A percentile compares a stretch with the other conserved stretches of the same genome.
Conservation (phyloP, 768 basidiomycete genomes). For the Tulasnella sp. region DNA sequence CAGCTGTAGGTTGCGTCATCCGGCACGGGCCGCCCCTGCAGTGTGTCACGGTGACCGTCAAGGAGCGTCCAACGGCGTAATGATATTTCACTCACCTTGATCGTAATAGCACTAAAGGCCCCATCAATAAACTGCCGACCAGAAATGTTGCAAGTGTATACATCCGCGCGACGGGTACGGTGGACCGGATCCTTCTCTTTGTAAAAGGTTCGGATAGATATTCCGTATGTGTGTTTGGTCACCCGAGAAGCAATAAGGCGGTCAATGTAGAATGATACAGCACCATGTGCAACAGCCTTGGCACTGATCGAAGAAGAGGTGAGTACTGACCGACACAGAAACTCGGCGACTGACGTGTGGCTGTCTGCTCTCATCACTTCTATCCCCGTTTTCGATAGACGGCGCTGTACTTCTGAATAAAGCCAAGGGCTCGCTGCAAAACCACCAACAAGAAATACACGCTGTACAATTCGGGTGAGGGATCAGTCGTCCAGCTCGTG, state of each 20-base stretch:
- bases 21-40: too few species aligned
- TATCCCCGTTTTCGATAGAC: slow-evolving; percentile 38
- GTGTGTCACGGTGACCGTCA: too few species aligned
- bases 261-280: slow-evolving; percentile 73
- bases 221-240: slow-evolving; percentile 73
- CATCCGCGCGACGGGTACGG: too few species aligned
- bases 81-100: too few species aligned
- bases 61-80: too few species aligned
- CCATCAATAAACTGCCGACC: too few species aligned
- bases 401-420: slow-evolving; percentile 61
- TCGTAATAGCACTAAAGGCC: too few species aligned
- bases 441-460: slow-evolving; percentile 74
- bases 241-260: slow-evolving; percentile 72
- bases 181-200: background rate
- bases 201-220: slow-evolving; percentile 46
- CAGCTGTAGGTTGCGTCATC: too few species aligned
- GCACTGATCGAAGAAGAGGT: slow-evolving; percentile 36
- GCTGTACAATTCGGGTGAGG: slow-evolving; percentile 31
- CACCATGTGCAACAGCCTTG: slow-evolving; percentile 75
- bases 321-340: background rate
- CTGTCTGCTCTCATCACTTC: slow-evolving; percentile 64
- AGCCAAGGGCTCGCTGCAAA: slow-evolving; percentile 77
- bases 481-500: slow-evolving; percentile 36
- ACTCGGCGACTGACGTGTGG: slow-evolving; percentile 42
- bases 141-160: too few species aligned